These are phyloP conservation scores for Arabidopsis thaliana DNA, from an alignment of 345 rosid genomes.

Conservation along the genomic window DNA sequence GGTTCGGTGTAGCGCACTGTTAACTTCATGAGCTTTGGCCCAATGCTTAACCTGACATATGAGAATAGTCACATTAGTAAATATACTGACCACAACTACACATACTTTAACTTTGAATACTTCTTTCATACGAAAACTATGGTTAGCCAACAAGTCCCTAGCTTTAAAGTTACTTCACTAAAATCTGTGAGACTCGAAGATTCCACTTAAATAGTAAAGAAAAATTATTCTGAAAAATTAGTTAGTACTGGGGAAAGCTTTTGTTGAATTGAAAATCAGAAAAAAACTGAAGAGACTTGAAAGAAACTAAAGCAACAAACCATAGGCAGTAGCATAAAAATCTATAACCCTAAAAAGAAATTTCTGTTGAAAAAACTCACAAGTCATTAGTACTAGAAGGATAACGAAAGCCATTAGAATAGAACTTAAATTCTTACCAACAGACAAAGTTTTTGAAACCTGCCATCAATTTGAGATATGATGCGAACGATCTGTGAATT, in stretches of 20 bases:
- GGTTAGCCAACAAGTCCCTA: neutral
- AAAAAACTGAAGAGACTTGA: neutral
- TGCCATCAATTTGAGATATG: constrained; percentile 57
- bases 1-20: constrained; percentile 54
- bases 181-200: no score
- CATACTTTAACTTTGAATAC: neutral
- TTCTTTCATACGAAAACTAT: neutral
- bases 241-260: neutral
- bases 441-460: constrained; percentile 61
- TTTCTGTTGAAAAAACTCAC: neutral
- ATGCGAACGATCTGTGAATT: constrained; percentile 52
- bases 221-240: neutral
- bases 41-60: constrained; percentile 56
- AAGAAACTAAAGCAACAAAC: neutral
- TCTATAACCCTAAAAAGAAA: neutral
- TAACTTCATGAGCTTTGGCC: constrained; percentile 61
- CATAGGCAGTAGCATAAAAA: neutral
- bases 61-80: constrained; percentile 3
- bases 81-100: constrained; percentile 10
- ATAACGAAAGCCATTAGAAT: neutral
- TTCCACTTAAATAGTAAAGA: constrained; percentile 4
- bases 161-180: neutral
- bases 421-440: constrained; percentile 48
- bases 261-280: neutral
- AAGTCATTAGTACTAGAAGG: neutral